Evolutionary conservation across 192 early-diverging fungal species (phyloP).

Genomic region (Podila epigama): DNA sequence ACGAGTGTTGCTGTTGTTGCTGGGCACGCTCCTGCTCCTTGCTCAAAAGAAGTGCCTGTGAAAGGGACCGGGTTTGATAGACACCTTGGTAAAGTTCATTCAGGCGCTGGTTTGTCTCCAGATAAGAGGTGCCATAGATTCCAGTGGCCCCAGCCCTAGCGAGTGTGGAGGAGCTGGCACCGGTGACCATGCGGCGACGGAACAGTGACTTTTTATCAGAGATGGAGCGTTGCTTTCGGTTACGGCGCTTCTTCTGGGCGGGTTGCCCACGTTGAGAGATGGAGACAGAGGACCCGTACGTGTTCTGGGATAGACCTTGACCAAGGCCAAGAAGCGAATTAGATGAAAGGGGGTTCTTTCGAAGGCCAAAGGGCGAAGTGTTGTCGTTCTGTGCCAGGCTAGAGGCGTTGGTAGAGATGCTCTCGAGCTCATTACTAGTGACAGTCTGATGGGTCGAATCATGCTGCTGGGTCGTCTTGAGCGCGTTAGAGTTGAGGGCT

Average conservation of each 20-base stretch:
- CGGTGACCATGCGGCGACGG: not conserved
- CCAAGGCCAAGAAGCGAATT: not conserved
- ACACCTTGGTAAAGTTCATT: conserved; percentile 6
- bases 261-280: too few relatives aligned
- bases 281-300: not conserved
- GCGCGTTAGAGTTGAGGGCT: conserved; percentile 8
- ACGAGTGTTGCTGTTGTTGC: too few relatives aligned
- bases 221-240: not conserved
- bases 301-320: not conserved
- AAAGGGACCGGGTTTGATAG: conserved; percentile 4
- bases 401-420: not conserved
- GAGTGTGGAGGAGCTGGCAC: not conserved
- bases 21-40: not conserved
- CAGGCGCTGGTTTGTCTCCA: not conserved
- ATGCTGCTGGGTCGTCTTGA: not conserved
- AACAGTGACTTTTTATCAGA: not conserved
- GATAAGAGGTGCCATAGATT: not conserved
- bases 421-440: not conserved
- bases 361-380: not conserved
- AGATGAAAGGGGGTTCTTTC: not conserved
- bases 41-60: not conserved
- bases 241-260: conserved; percentile 4
- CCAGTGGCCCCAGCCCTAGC: not conserved
- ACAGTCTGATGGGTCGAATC: not conserved
- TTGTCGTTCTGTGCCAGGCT: not conserved